Base-by-base conservation (phyloP, 2,329 filamentous ascomycete genomes). In the Cladosporium velox region DNA sequence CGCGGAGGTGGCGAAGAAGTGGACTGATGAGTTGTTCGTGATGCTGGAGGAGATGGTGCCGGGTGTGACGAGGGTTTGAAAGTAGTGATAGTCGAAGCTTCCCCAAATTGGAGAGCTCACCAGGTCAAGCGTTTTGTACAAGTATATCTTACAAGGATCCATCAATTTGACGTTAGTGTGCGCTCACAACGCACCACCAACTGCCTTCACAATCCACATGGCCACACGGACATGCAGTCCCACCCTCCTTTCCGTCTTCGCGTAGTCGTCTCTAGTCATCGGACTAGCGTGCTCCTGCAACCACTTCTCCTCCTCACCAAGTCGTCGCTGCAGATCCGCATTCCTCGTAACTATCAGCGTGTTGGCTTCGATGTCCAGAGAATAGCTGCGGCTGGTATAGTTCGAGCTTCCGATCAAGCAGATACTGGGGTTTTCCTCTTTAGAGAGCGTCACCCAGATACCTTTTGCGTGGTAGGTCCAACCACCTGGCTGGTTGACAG, bases 381-480 rank as follows among this genome's bases (percentile, higher is more conserved):
- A 90, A 79, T 99, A 98, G 75, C 92, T 96, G 57, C 95, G 85
- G 77, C 95, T 93, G 0, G 95, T 99, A 78, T 98, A 99, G 76
- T 99, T 99, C 11, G 91, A 95, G 75, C 91, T 96, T 1, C 95
- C 95, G 0, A 99, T 86, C 21, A 98, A 84, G 35, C 89, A 96
- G 65, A 98, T 83, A 58, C 90, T 89, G 0, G 93, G 93, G 47
- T 88, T 81, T 41, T 83, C 77, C 57, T 90, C 44, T 75, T 80
- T 47, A 0, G 90, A 87, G 64, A 94, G 83, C 0, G 91, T 92
- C 30, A 97, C 84, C 94, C 94, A 98, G 2, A 98, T 83, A 0
- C 95, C 95, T 79, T 99, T 99, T 58, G 95, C 95, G 74, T 99
- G 95, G 78, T 99, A 99, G 0, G 94, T 97, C 95, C 96, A 99